A percentile compares a stretch with the other conserved stretches of the same genome.
Evolutionary conservation across 83 land plant species (phyloP).

Genomic region (Picea mariana): DNA sequence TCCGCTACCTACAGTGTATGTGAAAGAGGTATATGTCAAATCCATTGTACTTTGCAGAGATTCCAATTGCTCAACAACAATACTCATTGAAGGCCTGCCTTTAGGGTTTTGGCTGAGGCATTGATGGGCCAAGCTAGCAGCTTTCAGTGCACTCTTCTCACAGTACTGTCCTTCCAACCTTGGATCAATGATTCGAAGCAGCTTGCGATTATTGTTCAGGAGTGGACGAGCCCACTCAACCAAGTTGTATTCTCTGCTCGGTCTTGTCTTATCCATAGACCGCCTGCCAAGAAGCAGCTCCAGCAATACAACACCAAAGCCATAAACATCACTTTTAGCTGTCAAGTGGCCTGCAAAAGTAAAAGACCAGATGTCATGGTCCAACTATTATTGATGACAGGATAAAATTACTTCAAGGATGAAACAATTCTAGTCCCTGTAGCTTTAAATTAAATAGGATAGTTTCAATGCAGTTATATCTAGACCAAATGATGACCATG

Average conservation of each 20-base stretch:
- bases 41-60: constrained; percentile 22
- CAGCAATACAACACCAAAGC: constrained; percentile 73
- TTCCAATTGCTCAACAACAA: constrained; percentile 59
- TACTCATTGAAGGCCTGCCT: constrained; percentile 60
- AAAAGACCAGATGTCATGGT: background rate
- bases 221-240: constrained; percentile 79
- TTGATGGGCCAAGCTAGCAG: constrained; percentile 58
- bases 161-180: constrained; percentile 65
- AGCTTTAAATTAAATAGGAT: background rate
- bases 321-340: constrained; percentile 65
- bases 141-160: constrained; percentile 34
- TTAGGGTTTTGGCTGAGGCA: constrained; percentile 67
- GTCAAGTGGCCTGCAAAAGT: constrained; percentile 58
- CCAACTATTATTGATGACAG: background rate
- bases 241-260: constrained; percentile 60
- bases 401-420: too few species aligned
- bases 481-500: background rate
- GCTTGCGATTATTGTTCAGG: constrained; percentile 41
- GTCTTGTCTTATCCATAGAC: constrained; percentile 69
- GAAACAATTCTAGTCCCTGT: background rate
- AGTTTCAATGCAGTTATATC: background rate
- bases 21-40: constrained; percentile 21
- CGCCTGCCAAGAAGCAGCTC: constrained; percentile 70
- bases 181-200: constrained; percentile 59
- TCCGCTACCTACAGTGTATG: constrained; percentile 18